Percentiles rank a stretch among this genome's conserved stretches.
Evolutionary conservation across 768 basidiomycete species (phyloP).

Genomic region (Leccinum obscurum): DNA sequence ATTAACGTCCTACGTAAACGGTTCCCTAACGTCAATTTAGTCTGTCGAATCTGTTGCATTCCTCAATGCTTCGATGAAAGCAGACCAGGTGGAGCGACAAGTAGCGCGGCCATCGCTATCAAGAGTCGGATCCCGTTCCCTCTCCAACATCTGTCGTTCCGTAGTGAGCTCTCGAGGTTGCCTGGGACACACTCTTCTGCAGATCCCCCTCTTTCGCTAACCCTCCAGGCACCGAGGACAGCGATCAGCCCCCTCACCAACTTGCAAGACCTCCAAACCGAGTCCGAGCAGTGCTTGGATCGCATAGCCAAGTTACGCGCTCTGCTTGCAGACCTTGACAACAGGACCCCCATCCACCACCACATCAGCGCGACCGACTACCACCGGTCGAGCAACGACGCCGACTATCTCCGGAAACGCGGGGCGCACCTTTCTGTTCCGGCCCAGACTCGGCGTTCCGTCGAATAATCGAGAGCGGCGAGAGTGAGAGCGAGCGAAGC

Average conservation of each 20-base stretch:
- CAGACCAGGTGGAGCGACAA: slow-evolving; percentile 15
- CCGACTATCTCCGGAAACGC: slow-evolving; percentile 8
- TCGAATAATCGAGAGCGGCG: slow-evolving; percentile 31
- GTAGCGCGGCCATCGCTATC: neutral
- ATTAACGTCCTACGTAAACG: too few relatives aligned
- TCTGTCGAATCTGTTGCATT: slow-evolving; percentile 41
- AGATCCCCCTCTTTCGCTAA: too few relatives aligned
- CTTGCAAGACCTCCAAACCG: slow-evolving; percentile 87
- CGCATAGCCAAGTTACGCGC: slow-evolving; percentile 72
- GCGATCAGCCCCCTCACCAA: slow-evolving; percentile 66
- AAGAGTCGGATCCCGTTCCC: too few relatives aligned
- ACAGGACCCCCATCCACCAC: slow-evolving; percentile 58
- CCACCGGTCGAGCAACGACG: slow-evolving; percentile 8
- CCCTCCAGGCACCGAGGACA: too few relatives aligned
- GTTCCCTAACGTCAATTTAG: slow-evolving; percentile 21
- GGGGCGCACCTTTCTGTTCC: slow-evolving; percentile 18
- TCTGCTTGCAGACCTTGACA: slow-evolving; percentile 74
- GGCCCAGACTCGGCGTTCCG: slow-evolving; percentile 30
- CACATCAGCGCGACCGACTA: slow-evolving; percentile 12
- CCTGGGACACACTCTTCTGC: too few relatives aligned
- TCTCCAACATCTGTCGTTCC: too few relatives aligned
- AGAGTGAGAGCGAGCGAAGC: slow-evolving; percentile 38
- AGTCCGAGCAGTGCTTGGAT: slow-evolving; percentile 79
- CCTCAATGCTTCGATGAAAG: slow-evolving; percentile 27
- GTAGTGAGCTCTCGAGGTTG: too few relatives aligned